Percentiles rank a stretch among this genome's conserved stretches.
These are phyloP conservation scores for Pestalotiopsis sp. DNA, from an alignment of 2,329 filamentous ascomycete genomes.

Conservation along the genomic window DNA sequence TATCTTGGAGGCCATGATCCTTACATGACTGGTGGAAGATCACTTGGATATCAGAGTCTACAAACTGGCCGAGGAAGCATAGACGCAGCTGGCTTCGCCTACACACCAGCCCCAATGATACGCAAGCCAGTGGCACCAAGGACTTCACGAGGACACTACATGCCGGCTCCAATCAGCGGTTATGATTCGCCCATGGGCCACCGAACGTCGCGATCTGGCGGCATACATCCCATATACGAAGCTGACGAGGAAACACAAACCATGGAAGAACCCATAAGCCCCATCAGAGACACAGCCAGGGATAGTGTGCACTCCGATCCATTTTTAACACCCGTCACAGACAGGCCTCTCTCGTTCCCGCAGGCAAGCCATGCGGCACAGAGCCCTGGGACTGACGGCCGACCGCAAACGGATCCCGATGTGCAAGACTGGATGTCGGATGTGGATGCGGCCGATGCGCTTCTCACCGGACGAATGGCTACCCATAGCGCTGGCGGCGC, in stretches of 20 bases:
- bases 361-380: slow-evolving; percentile 36
- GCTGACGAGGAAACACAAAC: slow-evolving; percentile 50
- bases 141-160: slow-evolving; percentile 39
- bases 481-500: slow-evolving; percentile 27
- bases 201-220: slow-evolving; percentile 33
- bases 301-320: slow-evolving; percentile 45
- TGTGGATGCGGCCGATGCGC: slow-evolving; percentile 55
- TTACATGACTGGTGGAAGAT: slow-evolving; percentile 41
- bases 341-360: slow-evolving; percentile 27
- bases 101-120: slow-evolving; percentile 24
- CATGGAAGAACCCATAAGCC: slow-evolving; percentile 30
- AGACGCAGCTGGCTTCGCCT: slow-evolving; percentile 28
- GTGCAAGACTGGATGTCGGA: slow-evolving; percentile 62
- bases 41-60: slow-evolving; percentile 54
- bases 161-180: slow-evolving; percentile 33
- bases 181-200: slow-evolving; percentile 25
- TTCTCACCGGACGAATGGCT: slow-evolving; percentile 49
- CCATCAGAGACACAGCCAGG: slow-evolving; percentile 20
- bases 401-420: slow-evolving; percentile 46
- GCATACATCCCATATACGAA: slow-evolving; percentile 62
- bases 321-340: slow-evolving; percentile 48
- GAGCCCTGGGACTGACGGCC: slow-evolving; percentile 45
- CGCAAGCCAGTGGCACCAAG: slow-evolving; percentile 31
- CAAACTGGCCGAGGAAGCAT: slow-evolving; percentile 34
- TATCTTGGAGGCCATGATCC: slow-evolving; percentile 49